Evolutionary conservation across 2,329 filamentous ascomycete species (phyloP).

Genomic region (Sporothrix euskadiensis): DNA sequence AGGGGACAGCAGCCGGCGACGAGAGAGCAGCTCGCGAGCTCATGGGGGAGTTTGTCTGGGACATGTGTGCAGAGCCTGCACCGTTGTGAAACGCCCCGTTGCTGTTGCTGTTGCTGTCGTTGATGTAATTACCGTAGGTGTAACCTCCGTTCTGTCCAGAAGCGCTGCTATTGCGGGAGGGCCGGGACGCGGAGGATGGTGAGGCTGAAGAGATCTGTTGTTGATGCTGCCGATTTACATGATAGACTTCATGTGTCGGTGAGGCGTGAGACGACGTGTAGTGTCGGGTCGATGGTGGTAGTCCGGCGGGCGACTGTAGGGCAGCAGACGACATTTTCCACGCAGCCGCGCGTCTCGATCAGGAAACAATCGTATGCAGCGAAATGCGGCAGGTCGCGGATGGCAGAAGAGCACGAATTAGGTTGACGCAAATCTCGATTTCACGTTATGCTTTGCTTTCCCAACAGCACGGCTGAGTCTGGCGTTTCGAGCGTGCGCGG

Average conservation of each 20-base stretch:
- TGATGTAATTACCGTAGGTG: slow-evolving; percentile 40
- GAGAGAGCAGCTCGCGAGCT: slow-evolving; percentile 50
- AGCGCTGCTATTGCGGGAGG: slow-evolving; percentile 56
- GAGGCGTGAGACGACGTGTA: slow-evolving; percentile 56
- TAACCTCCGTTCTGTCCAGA: slow-evolving; percentile 45
- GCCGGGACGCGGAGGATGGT: slow-evolving; percentile 54
- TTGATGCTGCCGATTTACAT: slow-evolving; percentile 52
- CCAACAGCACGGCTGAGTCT: neutral
- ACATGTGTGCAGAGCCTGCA: slow-evolving; percentile 26
- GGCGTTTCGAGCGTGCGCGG: neutral
- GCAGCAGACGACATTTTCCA: slow-evolving; percentile 63
- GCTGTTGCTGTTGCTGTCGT: slow-evolving; percentile 37
- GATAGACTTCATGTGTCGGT: slow-evolving; percentile 57
- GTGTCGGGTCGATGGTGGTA: slow-evolving; percentile 54
- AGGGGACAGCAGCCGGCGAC: slow-evolving; percentile 45
- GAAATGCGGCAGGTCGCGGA: neutral
- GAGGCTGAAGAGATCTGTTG: slow-evolving; percentile 44
- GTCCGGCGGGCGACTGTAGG: slow-evolving; percentile 54
- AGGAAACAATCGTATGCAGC: neutral
- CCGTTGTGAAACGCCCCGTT: slow-evolving; percentile 44
- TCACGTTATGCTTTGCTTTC: neutral
- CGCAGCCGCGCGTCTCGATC: slow-evolving; percentile 25
- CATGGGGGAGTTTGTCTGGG: slow-evolving; percentile 47
- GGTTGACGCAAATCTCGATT: neutral
- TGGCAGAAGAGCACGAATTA: neutral